These are phyloP conservation scores for Annulohypoxylon bovei DNA, from an alignment of 495 filamentous ascomycete species.

Conservation along the genomic window DNA sequence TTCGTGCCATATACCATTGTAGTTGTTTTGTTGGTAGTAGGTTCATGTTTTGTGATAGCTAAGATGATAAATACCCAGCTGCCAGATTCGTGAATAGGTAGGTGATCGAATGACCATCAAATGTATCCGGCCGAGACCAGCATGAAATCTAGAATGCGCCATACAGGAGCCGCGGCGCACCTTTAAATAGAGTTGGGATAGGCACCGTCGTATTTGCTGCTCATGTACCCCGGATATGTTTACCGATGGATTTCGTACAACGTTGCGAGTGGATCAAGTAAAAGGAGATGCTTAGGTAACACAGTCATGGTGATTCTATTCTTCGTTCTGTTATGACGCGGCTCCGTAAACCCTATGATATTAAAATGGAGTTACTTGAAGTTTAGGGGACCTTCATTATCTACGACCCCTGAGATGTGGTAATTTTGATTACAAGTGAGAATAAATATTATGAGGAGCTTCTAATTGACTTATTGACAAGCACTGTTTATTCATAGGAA, in stretches of 20 bases:
- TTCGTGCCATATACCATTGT: background rate
- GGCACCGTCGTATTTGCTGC: background rate
- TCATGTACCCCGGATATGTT: conserved; percentile 2
- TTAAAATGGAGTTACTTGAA: background rate
- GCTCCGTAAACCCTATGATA: background rate
- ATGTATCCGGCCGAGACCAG: background rate
- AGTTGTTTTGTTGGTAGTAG: background rate
- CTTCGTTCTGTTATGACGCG: background rate
- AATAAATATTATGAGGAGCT: too few relatives aligned
- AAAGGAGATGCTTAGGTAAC: background rate
- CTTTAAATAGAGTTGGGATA: conserved; percentile 1
- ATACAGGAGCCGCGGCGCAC: background rate
- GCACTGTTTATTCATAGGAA: too few relatives aligned
- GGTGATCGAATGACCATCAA: background rate
- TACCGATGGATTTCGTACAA: background rate
- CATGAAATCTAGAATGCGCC: background rate
- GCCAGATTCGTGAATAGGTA: background rate
- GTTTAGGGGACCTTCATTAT: background rate
- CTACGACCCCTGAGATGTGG: too few relatives aligned
- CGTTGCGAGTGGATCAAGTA: conserved; percentile 6
- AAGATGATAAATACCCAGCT: background rate
- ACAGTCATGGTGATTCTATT: background rate
- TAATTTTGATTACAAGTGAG: background rate
- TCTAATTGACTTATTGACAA: too few relatives aligned
- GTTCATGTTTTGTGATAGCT: background rate